Percentiles rank a stretch among this genome's conserved stretches.
These are phyloP conservation scores for Aspergillus affinis DNA, from an alignment of 495 filamentous ascomycete species.

Conservation along the genomic window DNA sequence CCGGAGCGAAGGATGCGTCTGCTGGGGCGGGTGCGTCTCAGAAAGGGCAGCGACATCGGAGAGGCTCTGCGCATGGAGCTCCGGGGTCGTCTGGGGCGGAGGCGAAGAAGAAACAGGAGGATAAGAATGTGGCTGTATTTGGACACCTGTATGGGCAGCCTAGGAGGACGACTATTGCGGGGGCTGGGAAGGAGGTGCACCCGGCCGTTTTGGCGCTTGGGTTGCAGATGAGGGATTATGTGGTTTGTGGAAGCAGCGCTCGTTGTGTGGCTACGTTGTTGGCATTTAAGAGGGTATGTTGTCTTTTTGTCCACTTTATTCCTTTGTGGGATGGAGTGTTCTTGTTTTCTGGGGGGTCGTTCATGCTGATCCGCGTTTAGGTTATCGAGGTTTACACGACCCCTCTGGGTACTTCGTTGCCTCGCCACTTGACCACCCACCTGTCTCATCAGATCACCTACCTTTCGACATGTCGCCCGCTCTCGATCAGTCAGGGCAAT, in stretches of 20 bases:
- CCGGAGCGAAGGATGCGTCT: conserved; percentile 31
- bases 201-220: conserved; percentile 82
- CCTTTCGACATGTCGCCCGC: conserved; percentile 84
- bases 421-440: conserved; percentile 89
- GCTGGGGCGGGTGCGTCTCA: conserved; percentile 18
- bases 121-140: conserved; percentile 76
- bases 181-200: conserved; percentile 85
- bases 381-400: conserved; percentile 91
- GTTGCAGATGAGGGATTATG: conserved; percentile 86
- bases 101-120: conserved; percentile 54
- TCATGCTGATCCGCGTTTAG: conserved; percentile 39
- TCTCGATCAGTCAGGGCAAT: conserved; percentile 93
- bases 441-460: conserved; percentile 94
- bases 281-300: conserved; percentile 80
- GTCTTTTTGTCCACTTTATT: not conserved
- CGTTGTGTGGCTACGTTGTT: conserved; percentile 83
- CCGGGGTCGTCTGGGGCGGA: conserved; percentile 26
- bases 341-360: not conserved
- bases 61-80: conserved; percentile 44
- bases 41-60: conserved; percentile 41
- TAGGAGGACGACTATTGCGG: conserved; percentile 66
- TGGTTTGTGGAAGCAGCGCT: conserved; percentile 85
- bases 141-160: conserved; percentile 80
- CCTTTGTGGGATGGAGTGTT: not conserved
- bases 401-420: conserved; percentile 74